Evolutionary conservation across 1,284 basidiomycete species (phyloP), one percentile per base, ranked within the genome.

Genomic region (Kwoniella shivajii): DNA sequence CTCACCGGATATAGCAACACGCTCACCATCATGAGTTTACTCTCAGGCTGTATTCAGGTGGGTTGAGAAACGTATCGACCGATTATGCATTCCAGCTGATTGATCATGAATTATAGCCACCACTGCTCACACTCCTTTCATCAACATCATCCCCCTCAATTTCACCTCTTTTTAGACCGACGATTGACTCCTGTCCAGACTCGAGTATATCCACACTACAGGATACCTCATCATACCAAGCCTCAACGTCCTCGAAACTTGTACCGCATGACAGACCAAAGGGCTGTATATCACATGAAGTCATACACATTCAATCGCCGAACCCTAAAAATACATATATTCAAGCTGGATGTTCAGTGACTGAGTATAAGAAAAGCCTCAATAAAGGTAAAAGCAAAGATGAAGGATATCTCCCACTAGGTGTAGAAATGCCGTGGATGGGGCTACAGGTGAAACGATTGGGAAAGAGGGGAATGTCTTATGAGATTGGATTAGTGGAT

Each of bases 291-390:
- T 86, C n/a, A 69, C 82, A 69, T 66, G 84, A 84, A 0, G 89
- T 91, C 0, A 80, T 92, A n/a, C 90, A 92, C 65, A 83, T 92
- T 42, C 90, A 92, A 68, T 89, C 88, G 3, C 88, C 89, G 7
- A 84, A 84, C 1, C 71, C 89, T 30, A 80, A 78, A 31, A 84
- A 80, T 31, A 89, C 89, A 0, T 92, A 82, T 68, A 85, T 92
- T 49, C 84, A 84, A 24, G 72, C 89, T 83, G 41, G 80, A 80
- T 59, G 48, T 6, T 67, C 66, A 4, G 9, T 16, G 14, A 31
- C 22, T 7, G 49, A 49, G 26, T 59, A 41, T 27, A 38, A 27
- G 13, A 18, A 22, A 11, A n/a, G 33, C 6, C 26, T 38, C 2
- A 43, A 34, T 10, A 50, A 55, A 26, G 61, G 50, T 20, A 47